These are phyloP conservation scores for Sutorius australiensis DNA, from an alignment of 768 basidiomycete species.

Conservation along the genomic window DNA sequence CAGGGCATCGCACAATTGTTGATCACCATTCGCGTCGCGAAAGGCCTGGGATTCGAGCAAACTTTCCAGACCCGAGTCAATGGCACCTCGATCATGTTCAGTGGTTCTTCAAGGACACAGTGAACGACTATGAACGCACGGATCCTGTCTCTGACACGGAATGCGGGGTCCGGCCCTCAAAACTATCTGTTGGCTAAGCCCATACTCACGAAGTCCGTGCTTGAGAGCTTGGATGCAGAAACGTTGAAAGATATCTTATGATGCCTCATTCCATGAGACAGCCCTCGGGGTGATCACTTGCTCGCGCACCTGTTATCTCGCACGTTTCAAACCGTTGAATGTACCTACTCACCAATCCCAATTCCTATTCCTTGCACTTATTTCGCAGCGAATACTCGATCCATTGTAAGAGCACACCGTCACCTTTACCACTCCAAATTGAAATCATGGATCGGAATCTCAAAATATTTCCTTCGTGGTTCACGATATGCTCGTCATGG, in stretches of 20 bases:
- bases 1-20: constrained; percentile 34
- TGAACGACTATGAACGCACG: not conserved
- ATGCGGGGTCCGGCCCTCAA: not conserved
- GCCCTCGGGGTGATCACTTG: no score
- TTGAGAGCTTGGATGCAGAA: not conserved
- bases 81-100: constrained; percentile 7
- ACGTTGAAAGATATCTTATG: not conserved
- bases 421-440: no score
- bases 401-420: not conserved
- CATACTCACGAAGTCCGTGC: not conserved
- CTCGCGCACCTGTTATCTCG: not conserved
- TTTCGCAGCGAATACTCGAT: not conserved
- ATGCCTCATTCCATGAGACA: not conserved
- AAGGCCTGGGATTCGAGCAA: constrained; percentile 22
- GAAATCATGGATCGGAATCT: not conserved
- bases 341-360: no score
- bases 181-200: not conserved
- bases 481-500: no score
- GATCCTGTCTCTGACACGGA: not conserved
- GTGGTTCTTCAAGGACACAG: not conserved
- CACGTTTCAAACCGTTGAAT: not conserved
- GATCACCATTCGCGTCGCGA: constrained; percentile 36
- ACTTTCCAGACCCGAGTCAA: not conserved
- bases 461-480: no score
- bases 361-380: no score